Evolutionary conservation across 441 rosid species (phyloP).

Genomic region (Populus hybrid): DNA sequence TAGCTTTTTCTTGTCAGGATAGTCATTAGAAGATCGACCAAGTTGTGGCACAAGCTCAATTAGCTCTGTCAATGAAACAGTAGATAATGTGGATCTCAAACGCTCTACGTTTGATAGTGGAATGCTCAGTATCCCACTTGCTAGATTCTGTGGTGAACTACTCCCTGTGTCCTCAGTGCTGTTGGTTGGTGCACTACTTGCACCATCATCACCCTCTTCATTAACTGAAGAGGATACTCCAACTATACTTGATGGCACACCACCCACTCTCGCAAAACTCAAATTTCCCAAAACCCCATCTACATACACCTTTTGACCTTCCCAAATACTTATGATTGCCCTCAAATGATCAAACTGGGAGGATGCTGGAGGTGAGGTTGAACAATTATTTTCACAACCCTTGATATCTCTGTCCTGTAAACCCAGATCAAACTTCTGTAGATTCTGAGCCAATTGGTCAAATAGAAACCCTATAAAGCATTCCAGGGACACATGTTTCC

Average conservation of each 20-base stretch:
- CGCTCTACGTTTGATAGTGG: constrained; percentile 96
- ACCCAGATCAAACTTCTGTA: constrained; percentile 62
- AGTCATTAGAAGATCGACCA: constrained; percentile 72
- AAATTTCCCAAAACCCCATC: constrained; percentile 76
- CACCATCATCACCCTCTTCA: constrained; percentile 60
- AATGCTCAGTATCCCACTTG: constrained; percentile 71
- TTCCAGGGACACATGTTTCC: constrained; percentile 47
- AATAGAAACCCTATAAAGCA: constrained; percentile 53
- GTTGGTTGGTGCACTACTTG: constrained; percentile 16
- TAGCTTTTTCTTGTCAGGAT: constrained; percentile 94
- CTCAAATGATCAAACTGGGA: constrained; percentile 43
- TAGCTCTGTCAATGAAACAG: constrained; percentile 76
- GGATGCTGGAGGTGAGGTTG: constrained; percentile 20
- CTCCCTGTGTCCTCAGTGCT: constrained; percentile 53
- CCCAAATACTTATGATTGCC: constrained; percentile 58
- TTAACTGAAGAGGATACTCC: constrained; percentile 60
- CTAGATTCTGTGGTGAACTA: constrained; percentile 62
- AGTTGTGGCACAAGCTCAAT: constrained; percentile 81
- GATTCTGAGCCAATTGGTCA: constrained; percentile 62
- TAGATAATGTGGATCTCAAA: constrained; percentile 70
- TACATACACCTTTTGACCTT: constrained; percentile 65
- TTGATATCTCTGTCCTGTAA: constrained; percentile 34
- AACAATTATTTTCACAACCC: constrained; percentile 23
- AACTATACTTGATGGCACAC: constrained; percentile 66
- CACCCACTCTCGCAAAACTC: constrained; percentile 90